phyloP scores from a whole-genome alignment of 768 basidiomycete genomes.

The Phanerodontia chrysosporium region DNA sequence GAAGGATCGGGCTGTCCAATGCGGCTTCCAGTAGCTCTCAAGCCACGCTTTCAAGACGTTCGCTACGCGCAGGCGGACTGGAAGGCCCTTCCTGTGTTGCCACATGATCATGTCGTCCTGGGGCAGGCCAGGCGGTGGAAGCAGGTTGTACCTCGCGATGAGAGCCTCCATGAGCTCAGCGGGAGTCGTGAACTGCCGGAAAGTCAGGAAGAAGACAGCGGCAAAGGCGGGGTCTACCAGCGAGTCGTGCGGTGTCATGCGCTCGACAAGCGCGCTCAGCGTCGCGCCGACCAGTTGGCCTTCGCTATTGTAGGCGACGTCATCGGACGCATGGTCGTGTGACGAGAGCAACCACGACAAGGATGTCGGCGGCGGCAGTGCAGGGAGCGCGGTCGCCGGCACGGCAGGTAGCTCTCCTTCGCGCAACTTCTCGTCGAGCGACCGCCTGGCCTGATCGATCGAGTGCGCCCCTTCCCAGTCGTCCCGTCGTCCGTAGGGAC shows the following conservation, averaged over 20 bases:
- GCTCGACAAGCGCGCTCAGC: constrained; percentile 86
- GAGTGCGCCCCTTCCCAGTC: constrained; percentile 49
- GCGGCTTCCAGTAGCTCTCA: constrained; percentile 83
- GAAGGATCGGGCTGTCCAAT: constrained; percentile 64
- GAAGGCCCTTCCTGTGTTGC: constrained; percentile 84
- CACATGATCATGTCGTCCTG: constrained; percentile 66
- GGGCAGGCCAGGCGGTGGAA: constrained; percentile 54
- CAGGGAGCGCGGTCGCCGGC: constrained; percentile 34
- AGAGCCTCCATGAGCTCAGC: constrained; percentile 70
- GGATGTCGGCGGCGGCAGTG: constrained; percentile 32
- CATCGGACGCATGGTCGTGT: constrained; percentile 79
- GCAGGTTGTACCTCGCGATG: constrained; percentile 79
- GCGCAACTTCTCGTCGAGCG: constrained; percentile 51
- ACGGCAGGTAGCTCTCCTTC: constrained; percentile 49
- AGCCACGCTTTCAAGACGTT: constrained; percentile 95
- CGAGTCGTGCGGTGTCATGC: constrained; percentile 93
- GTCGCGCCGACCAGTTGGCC: constrained; percentile 90
- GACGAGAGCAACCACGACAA: constrained; percentile 52
- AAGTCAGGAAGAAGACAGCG: constrained; percentile 91
- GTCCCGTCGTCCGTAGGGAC: constrained; percentile 49
- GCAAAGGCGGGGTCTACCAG: constrained; percentile 85
- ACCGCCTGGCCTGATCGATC: constrained; percentile 19
- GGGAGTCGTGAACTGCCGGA: constrained; percentile 86
- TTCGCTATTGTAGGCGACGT: constrained; percentile 88
- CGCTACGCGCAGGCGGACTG: constrained; percentile 85